Evolutionary conservation across 2,329 filamentous ascomycete genomes (phyloP), one percentile per base, ranked within the genome.

Genomic region (Aspergillus proliferans): DNA sequence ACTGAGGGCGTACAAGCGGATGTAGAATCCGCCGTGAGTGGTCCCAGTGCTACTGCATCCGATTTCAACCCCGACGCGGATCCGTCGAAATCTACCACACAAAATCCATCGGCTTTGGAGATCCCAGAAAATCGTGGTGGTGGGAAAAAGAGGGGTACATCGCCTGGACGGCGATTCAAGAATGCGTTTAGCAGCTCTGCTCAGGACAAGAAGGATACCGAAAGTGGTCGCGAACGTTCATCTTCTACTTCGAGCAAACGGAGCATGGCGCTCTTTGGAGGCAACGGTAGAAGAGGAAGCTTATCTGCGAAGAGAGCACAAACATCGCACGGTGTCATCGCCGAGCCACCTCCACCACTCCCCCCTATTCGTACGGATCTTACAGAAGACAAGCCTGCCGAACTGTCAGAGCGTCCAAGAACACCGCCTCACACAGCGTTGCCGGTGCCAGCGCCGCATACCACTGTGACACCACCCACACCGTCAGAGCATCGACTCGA

Each of bases 121-220:
- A 57, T 67, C 14, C 64, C 70, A 21, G 58, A 61, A 36, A 64
- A 71, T 45, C 58, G 64, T 38, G 10, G 3, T 12, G 57, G 43
- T 51, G 64, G 70, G 42, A 71, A 72, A 53, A 78, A 78, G 57
- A 80, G 86, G 51, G 82, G 82, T 21, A 76, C 80, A 18, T 91
- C 88, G 8, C 86, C 87, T 9, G 82, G 80, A 46, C 81, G 83
- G 61, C 87, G 84, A 61, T 74, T 92, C 52, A 86, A 81, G 65
- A 83, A 85, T 62, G 86, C 85, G 10, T 88, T 93, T 60, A 80
- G 73, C 50, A 80, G 73, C 50, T 68, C 66, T 7, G 63, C 61
- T 9, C 63, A 65, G 33, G 73, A 76, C 41, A 83, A 79, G 60
- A 82, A 76, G 62, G 76, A 71, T 50, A 64, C 72, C 22, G 74